phyloP scores from a whole-genome alignment of 208 protist species.

The Acanthamoeba castellanii region DNA sequence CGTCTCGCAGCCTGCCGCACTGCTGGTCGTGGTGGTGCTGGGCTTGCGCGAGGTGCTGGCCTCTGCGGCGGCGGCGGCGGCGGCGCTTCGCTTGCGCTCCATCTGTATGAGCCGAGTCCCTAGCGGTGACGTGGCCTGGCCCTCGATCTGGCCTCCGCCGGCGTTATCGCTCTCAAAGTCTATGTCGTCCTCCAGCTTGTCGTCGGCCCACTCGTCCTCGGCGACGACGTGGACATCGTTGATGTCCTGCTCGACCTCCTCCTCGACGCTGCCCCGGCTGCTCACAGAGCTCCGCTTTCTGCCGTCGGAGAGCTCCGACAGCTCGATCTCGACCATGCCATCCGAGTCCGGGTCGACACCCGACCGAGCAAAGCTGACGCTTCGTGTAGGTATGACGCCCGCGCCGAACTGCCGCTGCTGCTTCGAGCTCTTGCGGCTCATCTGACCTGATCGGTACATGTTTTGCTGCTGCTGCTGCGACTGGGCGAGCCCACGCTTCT shows the following conservation, averaged over 20 bases:
- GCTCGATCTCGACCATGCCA: background rate
- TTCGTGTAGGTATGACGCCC: background rate
- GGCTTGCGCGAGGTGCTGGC: background rate
- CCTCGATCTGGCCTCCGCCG: background rate
- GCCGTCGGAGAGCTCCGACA: background rate
- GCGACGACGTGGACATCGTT: background rate
- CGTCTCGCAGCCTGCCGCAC: background rate
- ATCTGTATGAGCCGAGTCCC: background rate
- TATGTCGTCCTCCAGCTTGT: background rate
- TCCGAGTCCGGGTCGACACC: background rate
- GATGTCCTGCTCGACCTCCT: background rate
- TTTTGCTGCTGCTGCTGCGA: no score
- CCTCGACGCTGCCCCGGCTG: background rate
- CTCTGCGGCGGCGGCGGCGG: background rate
- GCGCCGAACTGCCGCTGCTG: background rate
- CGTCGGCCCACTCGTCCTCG: background rate
- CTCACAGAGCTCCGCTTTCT: background rate
- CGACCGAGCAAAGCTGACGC: background rate
- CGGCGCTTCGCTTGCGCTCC: background rate
- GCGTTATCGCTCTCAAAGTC: background rate
- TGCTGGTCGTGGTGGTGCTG: background rate
- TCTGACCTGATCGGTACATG: background rate
- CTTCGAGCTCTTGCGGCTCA: background rate
- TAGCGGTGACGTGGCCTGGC: background rate
- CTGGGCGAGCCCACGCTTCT: no score